Base-by-base conservation (phyloP, 768 basidiomycete species). In the Collybia mongolica region DNA sequence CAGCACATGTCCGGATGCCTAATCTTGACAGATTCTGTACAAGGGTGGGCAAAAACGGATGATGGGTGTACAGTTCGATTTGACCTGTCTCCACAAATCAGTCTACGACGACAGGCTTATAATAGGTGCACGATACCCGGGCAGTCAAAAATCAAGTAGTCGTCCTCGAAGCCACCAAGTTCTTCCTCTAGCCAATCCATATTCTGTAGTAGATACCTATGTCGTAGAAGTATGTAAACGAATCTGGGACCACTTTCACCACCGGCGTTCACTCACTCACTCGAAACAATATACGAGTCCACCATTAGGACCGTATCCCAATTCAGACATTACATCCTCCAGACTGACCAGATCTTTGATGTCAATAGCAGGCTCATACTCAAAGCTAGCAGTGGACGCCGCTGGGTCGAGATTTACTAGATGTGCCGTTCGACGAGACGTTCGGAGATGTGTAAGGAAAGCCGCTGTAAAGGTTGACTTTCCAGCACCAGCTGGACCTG, bases 181-280 rank as follows among this genome's bases (percentile, higher is more conserved):
- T 96, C 91, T 63, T 98, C 96, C 59, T 97, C 91, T 24, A 98
- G 76, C 97, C 97, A 99, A 67, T 98, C 97, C 73, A 99, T 89
- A 62, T 99, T 97, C 65, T 98, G 83, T 57, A 97, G 70, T 47
- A 99, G 79, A 76, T 98, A 98, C 67, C 97, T 99, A 52, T 19
- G n/a, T n/a, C n/a, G n/a, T n/a, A n/a, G 18, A 26, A 12, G 17
- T 48, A 8, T 18, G 38, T 44, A 22, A 52, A 22, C 40, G 29
- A 44, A 24, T 26, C 39, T 17, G 29, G 18, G 28, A 44, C 7
- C 18, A 43, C 18, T 20, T 15, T 19, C 36, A 22, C 39, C 47
- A 47, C 48, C 41, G 14, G 28, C 48, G 28, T 26, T 45, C 73
- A 82, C 80, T 81, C 68, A 85, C 93, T 86, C 81, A 98, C 97